phyloP scores from a whole-genome alignment of 2,329 filamentous ascomycete genomes.

The Hymenoscyphus scutula region DNA sequence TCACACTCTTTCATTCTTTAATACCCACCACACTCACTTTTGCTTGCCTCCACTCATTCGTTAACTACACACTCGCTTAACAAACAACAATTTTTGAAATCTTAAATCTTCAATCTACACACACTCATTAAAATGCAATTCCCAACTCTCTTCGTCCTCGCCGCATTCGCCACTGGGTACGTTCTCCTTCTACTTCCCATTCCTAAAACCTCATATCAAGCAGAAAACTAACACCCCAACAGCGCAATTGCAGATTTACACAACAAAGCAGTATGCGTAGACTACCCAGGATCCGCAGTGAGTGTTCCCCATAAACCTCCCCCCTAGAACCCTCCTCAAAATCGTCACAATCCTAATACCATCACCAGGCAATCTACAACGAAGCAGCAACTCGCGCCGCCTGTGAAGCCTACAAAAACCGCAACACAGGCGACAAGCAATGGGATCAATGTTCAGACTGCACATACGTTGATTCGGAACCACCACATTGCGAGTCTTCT shows the following conservation, averaged over 20 bases:
- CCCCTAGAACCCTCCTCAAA: background rate
- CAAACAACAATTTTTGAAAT: background rate
- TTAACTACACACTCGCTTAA: background rate
- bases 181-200: background rate
- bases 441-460: conserved; percentile 25
- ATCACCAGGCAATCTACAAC: conserved; percentile 19
- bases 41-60: background rate
- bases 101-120: background rate
- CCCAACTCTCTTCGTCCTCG: conserved; percentile 13
- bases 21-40: background rate
- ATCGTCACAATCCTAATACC: background rate
- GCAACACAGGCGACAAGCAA: conserved; percentile 17
- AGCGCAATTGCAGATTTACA: conserved; percentile 29
- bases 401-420: conserved; percentile 17
- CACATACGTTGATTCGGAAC: conserved; percentile 6
- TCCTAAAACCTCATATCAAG: too few species aligned
- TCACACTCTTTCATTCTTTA: conserved; percentile 3
- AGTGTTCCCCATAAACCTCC: background rate
- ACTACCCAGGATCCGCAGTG: conserved; percentile 13
- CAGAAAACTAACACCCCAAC: background rate
- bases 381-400: conserved; percentile 18
- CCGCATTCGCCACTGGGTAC: conserved; percentile 13
- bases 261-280: conserved; percentile 20
- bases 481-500: background rate
- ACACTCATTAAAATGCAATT: conserved; percentile 18